Evolutionary conservation across 2,329 filamentous ascomycete species (phyloP).

Genomic region (Ophiosphaerella korrae): DNA sequence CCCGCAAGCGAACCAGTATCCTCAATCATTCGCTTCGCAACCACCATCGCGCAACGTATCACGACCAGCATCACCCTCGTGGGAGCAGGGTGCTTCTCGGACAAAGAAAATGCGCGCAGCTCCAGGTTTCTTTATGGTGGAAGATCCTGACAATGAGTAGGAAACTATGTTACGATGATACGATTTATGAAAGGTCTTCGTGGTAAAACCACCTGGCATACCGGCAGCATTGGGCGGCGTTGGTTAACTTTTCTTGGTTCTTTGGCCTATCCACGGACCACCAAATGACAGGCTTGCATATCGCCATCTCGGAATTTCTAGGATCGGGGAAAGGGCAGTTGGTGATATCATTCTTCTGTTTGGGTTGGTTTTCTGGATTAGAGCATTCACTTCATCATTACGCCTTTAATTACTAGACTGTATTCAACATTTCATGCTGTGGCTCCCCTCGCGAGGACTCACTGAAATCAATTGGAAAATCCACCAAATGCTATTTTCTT

Average conservation of each 20-base stretch:
- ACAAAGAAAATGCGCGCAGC: conserved; percentile 28
- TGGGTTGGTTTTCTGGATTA: conserved; percentile 1
- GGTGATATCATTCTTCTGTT: neutral
- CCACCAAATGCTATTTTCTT: neutral
- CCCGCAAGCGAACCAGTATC: conserved; percentile 23
- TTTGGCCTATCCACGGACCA: neutral
- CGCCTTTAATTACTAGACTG: conserved; percentile 26
- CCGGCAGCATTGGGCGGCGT: conserved; percentile 19
- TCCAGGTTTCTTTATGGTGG: conserved; percentile 24
- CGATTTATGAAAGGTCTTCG: conserved; percentile 20
- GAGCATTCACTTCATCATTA: conserved; percentile 13
- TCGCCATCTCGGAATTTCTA: neutral
- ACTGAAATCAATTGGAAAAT: neutral
- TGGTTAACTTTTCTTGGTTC: conserved; percentile 6
- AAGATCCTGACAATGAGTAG: conserved; percentile 21
- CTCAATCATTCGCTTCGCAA: conserved; percentile 32
- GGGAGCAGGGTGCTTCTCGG: conserved; percentile 30
- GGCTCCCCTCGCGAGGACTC: conserved; percentile 13
- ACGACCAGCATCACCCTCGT: conserved; percentile 35
- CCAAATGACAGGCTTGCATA: conserved; percentile 4
- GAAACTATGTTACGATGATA: conserved; percentile 14
- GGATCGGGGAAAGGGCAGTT: neutral
- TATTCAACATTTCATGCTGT: conserved; percentile 9
- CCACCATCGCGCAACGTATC: conserved; percentile 29
- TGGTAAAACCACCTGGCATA: conserved; percentile 10